Evolutionary conservation across 148 eudicot genomes (phyloP).

Genomic region (Dianthus caryophyllus): DNA sequence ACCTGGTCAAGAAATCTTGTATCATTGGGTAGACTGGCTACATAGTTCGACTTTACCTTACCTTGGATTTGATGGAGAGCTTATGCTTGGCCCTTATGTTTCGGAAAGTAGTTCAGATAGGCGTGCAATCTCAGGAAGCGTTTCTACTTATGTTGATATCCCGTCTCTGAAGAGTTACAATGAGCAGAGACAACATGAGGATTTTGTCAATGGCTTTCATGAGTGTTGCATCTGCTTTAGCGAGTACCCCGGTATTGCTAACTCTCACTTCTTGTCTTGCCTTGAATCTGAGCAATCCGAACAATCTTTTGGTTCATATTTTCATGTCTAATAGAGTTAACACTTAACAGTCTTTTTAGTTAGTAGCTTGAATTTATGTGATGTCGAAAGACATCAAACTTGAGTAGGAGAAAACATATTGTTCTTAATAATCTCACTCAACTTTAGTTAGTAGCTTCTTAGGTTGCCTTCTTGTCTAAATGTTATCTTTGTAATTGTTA

Average conservation of each 20-base stretch:
- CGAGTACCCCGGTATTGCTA: conserved; percentile 66
- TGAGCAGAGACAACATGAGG: conserved; percentile 52
- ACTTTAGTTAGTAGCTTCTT: no score
- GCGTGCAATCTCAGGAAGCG: conserved; percentile 77
- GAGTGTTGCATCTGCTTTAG: conserved; percentile 83
- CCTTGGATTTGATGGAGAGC: conserved; percentile 64
- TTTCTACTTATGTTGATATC: conserved; percentile 79
- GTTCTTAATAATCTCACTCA: not conserved
- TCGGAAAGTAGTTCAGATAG: conserved; percentile 42
- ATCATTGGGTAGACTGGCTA: conserved; percentile 83
- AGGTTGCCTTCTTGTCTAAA: no score
- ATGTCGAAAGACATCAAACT: not conserved
- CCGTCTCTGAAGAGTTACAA: conserved; percentile 73
- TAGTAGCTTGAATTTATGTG: not conserved
- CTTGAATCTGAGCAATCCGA: not conserved
- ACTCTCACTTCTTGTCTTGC: not conserved
- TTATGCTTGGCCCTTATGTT: conserved; percentile 72
- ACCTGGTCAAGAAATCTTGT: conserved; percentile 74
- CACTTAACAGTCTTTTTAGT: not conserved
- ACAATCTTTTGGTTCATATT: not conserved
- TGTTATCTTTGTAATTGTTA: not conserved
- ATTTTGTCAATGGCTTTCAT: conserved; percentile 60
- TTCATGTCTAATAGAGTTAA: not conserved
- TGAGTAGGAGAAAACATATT: not conserved
- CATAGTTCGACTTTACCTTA: conserved; percentile 54